These are phyloP conservation scores for Coleophoma eucalyptorum DNA, from an alignment of 2,329 filamentous ascomycete genomes.

Conservation along the genomic window DNA sequence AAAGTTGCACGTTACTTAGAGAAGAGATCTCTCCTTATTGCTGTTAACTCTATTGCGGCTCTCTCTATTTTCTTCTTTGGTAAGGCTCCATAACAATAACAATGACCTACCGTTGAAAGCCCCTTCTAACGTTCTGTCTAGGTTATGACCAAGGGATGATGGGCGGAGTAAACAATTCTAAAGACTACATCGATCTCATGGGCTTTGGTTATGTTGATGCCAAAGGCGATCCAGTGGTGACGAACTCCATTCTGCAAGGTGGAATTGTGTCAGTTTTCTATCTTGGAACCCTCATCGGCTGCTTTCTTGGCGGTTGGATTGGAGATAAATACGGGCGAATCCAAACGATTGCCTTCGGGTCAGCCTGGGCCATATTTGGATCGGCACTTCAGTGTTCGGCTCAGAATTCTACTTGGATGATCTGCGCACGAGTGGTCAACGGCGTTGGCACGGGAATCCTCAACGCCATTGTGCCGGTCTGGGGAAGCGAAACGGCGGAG, in stretches of 20 bases:
- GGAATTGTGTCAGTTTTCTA: conserved; percentile 26
- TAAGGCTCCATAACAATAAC: not conserved
- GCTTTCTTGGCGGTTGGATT: conserved; percentile 36
- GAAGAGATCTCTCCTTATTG: not conserved
- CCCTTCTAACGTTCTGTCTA: conserved; percentile 32
- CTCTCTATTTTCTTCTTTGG: not conserved
- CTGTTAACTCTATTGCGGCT: not conserved
- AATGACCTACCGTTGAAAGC: conserved; percentile 5
- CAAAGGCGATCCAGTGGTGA: conserved; percentile 33
- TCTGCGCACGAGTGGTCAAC: conserved; percentile 25
- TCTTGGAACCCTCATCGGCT: conserved; percentile 23
- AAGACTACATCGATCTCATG: conserved; percentile 36
- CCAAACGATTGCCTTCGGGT: conserved; percentile 42
- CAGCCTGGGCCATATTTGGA: conserved; percentile 26
- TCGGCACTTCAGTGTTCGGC: conserved; percentile 17
- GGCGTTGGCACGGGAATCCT: conserved; percentile 28
- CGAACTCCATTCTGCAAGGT: conserved; percentile 24
- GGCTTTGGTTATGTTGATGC: conserved; percentile 13
- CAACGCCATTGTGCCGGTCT: conserved; percentile 25
- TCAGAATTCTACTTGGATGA: conserved; percentile 25
- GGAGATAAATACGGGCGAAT: conserved; percentile 52
- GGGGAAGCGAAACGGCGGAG: conserved; percentile 22
- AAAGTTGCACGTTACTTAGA: not conserved
- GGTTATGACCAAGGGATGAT: conserved; percentile 54
- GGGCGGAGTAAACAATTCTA: conserved; percentile 43